phyloP scores from a whole-genome alignment of 176 grass and related monocot species.

The Dactylis glomerata region DNA sequence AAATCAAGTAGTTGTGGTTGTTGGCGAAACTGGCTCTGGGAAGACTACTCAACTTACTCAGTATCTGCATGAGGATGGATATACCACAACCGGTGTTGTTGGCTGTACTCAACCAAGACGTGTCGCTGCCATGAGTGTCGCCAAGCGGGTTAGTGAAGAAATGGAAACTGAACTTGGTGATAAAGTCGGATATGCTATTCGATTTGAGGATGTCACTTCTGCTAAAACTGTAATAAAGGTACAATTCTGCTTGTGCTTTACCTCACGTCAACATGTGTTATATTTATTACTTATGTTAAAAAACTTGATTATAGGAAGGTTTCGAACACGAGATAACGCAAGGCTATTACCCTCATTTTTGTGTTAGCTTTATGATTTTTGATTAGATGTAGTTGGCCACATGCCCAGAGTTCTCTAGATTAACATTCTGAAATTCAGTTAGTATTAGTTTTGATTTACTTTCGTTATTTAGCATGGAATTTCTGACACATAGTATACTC shows the following conservation, averaged over 20 bases:
- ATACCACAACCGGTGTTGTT: conserved; percentile 68
- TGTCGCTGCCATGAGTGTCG: conserved; percentile 99
- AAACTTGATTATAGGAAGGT: neutral
- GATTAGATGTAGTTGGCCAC: neutral
- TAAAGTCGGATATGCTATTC: conserved; percentile 93
- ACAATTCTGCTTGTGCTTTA: neutral
- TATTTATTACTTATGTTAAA: conserved; percentile 15
- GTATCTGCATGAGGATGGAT: conserved; percentile 97
- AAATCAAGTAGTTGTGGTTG: conserved; percentile 93
- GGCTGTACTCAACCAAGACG: conserved; percentile 98
- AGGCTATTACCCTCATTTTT: neutral
- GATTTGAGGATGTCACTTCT: conserved; percentile 94
- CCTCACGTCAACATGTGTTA: neutral
- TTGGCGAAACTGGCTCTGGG: conserved; percentile 99
- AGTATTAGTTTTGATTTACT: neutral
- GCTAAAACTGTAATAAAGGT: conserved; percentile 95
- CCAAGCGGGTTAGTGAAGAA: conserved; percentile 93
- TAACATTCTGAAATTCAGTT: neutral
- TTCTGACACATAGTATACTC: conserved; percentile 1
- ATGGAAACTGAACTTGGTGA: conserved; percentile 96
- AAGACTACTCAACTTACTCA: conserved; percentile 97
- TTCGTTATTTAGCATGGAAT: neutral
- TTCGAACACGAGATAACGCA: neutral
- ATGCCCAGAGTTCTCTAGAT: conserved; percentile 1
- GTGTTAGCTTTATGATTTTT: neutral